Conservation (phyloP, 1,284 basidiomycete species). For the Gastroboletus turbinatus region DNA sequence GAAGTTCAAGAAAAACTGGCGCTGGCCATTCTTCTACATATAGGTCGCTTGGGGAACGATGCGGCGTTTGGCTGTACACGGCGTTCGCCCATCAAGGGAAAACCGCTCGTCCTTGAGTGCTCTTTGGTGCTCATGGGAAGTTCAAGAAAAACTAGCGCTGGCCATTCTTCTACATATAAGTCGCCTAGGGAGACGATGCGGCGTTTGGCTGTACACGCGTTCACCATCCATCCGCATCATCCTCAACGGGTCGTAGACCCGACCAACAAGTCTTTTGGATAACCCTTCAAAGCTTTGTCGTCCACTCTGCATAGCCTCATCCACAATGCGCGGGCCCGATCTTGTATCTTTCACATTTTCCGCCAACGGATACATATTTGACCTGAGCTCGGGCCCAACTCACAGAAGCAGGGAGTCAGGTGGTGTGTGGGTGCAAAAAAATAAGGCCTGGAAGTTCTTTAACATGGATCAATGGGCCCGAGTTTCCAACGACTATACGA, state of each 20-base stretch:
- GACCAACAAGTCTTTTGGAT: neutral
- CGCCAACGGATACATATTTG: fast-evolving
- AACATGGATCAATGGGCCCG: neutral
- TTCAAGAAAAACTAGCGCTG: neutral
- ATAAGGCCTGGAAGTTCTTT: neutral
- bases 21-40: neutral
- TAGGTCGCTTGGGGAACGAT: neutral
- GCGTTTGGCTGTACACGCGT: neutral
- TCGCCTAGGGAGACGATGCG: neutral
- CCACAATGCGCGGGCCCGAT: neutral
- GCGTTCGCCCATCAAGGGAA: no score
- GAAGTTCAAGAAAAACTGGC: neutral
- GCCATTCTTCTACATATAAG: no score
- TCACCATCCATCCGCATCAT: neutral
- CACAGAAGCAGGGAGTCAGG: neutral
- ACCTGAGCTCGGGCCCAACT: neutral
- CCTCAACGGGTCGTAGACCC: neutral
- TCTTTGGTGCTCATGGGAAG: neutral
- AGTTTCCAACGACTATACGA: fast-evolving
- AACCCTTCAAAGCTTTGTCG: neutral
- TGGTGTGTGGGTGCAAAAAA: neutral
- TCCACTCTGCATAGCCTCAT: neutral
- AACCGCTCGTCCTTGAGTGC: neutral
- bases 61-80: neutral
- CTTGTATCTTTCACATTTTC: neutral